phyloP scores from a whole-genome alignment of 768 basidiomycete genomes.

The Clitopilus passeckerianus region DNA sequence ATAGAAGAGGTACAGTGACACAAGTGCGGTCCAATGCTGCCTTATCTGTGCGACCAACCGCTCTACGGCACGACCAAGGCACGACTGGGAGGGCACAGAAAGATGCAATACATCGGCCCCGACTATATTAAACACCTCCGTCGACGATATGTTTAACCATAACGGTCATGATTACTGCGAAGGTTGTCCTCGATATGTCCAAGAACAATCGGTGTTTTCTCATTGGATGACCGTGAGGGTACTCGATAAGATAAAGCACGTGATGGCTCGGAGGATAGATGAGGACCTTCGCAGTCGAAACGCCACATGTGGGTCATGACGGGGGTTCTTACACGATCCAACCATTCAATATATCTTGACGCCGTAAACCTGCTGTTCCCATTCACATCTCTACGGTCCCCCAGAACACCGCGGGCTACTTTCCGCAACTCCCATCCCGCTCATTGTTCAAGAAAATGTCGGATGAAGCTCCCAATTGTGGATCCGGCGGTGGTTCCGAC shows the following conservation, averaged over 20 bases:
- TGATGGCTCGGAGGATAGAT: conserved; percentile 1
- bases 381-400: conserved; percentile 2
- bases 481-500: conserved; percentile 45
- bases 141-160: background rate
- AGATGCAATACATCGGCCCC: background rate
- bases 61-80: background rate
- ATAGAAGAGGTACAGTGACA: conserved; percentile 1
- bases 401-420: background rate
- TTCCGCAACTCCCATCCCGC: background rate
- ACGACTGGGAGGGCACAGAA: background rate
- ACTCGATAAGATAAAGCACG: conserved; percentile 11
- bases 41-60: background rate
- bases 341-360: conserved; percentile 3
- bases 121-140: background rate
- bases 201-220: background rate
- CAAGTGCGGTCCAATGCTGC: background rate
- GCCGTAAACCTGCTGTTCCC: conserved; percentile 1
- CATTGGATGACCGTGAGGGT: conserved; percentile 21
- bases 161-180: background rate
- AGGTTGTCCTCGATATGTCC: background rate
- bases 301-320: conserved; percentile 1
- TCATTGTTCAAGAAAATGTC: conserved; percentile 2
- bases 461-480: conserved; percentile 37
- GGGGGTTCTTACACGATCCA: background rate
- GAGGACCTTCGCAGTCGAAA: conserved; percentile 13